These are phyloP conservation scores for Trichoderma sp. DNA, from an alignment of 2,329 filamentous ascomycete species.

Conservation along the genomic window DNA sequence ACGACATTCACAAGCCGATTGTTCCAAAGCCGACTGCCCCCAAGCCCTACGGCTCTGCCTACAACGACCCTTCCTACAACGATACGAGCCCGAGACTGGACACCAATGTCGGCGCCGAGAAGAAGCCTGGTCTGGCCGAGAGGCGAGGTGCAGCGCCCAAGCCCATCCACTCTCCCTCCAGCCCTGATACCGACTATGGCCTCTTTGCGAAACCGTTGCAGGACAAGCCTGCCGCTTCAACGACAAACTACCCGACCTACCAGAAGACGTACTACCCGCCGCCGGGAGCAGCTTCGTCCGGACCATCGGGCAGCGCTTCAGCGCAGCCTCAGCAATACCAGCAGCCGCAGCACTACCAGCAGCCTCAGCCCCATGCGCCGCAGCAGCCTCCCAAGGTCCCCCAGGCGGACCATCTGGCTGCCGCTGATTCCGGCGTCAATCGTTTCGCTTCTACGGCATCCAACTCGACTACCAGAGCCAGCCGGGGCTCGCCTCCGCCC, in stretches of 20 bases:
- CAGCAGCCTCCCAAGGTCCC: constrained; percentile 31
- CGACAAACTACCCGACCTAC: constrained; percentile 51
- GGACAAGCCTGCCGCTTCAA: constrained; percentile 44
- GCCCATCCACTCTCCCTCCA: constrained; percentile 79
- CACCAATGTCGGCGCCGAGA: constrained; percentile 53
- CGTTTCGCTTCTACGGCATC: constrained; percentile 81
- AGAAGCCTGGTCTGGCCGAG: constrained; percentile 72
- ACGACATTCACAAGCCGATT: constrained; percentile 53
- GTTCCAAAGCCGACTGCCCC: constrained; percentile 44
- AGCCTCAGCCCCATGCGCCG: constrained; percentile 11
- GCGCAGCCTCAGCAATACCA: constrained; percentile 22
- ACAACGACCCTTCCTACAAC: constrained; percentile 50
- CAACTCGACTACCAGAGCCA: constrained; percentile 88
- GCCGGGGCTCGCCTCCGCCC: constrained; percentile 88
- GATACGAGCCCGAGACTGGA: constrained; percentile 59
- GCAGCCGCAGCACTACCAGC: constrained; percentile 28
- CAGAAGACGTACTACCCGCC: constrained; percentile 63
- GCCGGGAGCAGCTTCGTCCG: constrained; percentile 48
- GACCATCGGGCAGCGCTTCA: constrained; percentile 39
- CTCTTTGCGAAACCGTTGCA: constrained; percentile 70
- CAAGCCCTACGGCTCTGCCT: too few relatives aligned
- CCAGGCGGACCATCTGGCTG: constrained; percentile 35
- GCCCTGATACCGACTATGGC: constrained; percentile 74
- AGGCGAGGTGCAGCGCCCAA: constrained; percentile 79
- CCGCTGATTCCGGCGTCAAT: constrained; percentile 57